phyloP scores from a whole-genome alignment of 257 asterid genomes.

The Solanum sitiens region DNA sequence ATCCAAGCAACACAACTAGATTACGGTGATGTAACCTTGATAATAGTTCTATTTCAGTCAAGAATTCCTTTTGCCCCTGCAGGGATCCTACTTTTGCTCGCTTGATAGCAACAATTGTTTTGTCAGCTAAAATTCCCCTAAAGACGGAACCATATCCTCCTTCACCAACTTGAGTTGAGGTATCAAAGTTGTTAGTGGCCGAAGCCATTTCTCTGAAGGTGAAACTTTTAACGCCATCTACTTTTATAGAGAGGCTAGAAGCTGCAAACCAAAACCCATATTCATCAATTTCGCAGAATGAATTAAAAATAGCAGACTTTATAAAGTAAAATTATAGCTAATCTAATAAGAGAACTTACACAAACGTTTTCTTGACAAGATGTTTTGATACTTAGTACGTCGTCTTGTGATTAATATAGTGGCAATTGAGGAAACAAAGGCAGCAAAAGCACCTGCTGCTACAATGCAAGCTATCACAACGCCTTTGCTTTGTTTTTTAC shows the following conservation, averaged over 20 bases:
- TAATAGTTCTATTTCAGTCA: slow-evolving; percentile 32
- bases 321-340: not conserved
- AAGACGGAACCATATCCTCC: slow-evolving; percentile 41
- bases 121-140: slow-evolving; percentile 20
- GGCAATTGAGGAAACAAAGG: slow-evolving; percentile 8
- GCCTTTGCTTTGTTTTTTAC: slow-evolving; percentile 10
- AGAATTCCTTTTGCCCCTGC: slow-evolving; percentile 38
- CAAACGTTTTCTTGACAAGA: slow-evolving; percentile 9
- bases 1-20: slow-evolving; percentile 41
- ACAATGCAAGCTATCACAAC: slow-evolving; percentile 13
- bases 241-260: slow-evolving; percentile 23
- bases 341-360: slow-evolving; percentile 11
- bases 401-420: slow-evolving; percentile 18
- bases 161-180: slow-evolving; percentile 30
- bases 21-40: slow-evolving; percentile 41
- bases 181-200: slow-evolving; percentile 22
- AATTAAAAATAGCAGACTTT: not conserved
- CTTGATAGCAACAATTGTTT: slow-evolving; percentile 26
- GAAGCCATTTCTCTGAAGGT: slow-evolving; percentile 22
- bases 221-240: slow-evolving; percentile 30
- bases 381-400: slow-evolving; percentile 6
- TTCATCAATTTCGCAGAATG: not conserved
- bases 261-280: slow-evolving; percentile 12
- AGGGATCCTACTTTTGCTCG: slow-evolving; percentile 36
- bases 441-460: slow-evolving; percentile 14